Evolutionary conservation across 2,329 filamentous ascomycete species (phyloP).

Genomic region (Neurospora sp.): DNA sequence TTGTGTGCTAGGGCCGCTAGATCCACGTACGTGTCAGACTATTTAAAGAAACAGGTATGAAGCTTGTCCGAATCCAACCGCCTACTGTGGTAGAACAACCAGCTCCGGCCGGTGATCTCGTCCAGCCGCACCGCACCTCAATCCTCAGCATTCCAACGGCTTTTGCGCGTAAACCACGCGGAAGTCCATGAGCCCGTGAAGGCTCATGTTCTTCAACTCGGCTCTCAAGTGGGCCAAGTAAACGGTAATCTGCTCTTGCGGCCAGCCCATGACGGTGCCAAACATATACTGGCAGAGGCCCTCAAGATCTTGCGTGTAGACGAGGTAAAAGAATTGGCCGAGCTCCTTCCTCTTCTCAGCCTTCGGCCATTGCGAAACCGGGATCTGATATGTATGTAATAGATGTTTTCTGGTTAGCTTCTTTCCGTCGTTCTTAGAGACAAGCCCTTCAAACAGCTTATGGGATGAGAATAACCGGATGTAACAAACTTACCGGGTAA

Average conservation of each 20-base stretch:
- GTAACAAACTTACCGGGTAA: background rate
- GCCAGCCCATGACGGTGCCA: slow-evolving; percentile 12
- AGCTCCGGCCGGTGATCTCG: too few relatives aligned
- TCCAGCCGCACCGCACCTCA: background rate
- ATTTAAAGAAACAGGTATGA: too few relatives aligned
- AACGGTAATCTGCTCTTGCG: slow-evolving; percentile 10
- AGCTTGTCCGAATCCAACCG: too few relatives aligned
- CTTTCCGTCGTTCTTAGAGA: slow-evolving; percentile 3
- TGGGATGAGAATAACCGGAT: background rate
- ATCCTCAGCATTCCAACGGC: background rate
- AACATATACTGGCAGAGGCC: background rate
- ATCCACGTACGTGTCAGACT: too few relatives aligned
- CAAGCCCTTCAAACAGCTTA: background rate
- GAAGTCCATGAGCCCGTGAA: slow-evolving; percentile 2
- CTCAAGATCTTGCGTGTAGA: background rate
- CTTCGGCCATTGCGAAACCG: slow-evolving; percentile 5
- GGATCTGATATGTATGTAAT: background rate
- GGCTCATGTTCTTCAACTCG: slow-evolving; percentile 8
- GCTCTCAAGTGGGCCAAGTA: slow-evolving; percentile 10
- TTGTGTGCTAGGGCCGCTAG: too few relatives aligned
- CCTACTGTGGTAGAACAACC: too few relatives aligned
- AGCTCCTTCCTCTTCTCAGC: slow-evolving; percentile 8
- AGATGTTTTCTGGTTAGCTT: slow-evolving; percentile 6
- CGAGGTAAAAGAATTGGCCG: slow-evolving; percentile 1
- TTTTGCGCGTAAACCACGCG: slow-evolving; percentile 4